Evolutionary conservation across 306 rosid species (phyloP), one percentile per base, ranked within the genome.

Genomic region (Cucumis melo): DNA sequence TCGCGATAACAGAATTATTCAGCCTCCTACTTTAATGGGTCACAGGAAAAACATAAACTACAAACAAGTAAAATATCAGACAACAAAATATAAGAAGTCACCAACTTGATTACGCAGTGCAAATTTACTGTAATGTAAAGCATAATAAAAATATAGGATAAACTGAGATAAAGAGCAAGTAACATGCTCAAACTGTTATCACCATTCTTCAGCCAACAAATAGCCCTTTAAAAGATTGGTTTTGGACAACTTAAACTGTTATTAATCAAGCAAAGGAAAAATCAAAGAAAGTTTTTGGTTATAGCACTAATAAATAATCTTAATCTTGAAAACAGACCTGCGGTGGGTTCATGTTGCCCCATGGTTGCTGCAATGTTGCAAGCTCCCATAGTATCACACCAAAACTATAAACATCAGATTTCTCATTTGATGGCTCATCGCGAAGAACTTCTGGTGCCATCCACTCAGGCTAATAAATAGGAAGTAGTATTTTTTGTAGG

Each of bases 391-490:
- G 83, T 76, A 94, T 94, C 74, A 94, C 86, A 75, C 97, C 99
- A 79, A 90, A 94, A 81, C 99, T 94, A 84, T 94, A 94, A 79
- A 94, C 84, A 81, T 94, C 99, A 13, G 96, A 92, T 83, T 92
- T 94, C 86, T 94, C 99, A 85, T 94, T 87, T 82, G 99, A 92
- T 27, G 91, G 99, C 81, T 92, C 99, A 61, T 94, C 96, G 38
- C 99, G 95, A 77, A 94, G 96, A 85, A 94, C 97, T 88, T 92
- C 97, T 13, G 97, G 97, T 73, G 99, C 97, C 97, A 94, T 90
- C 97, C 99, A 94, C 81, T 92, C 99, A 41, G 99, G 86, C 89
- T 86, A 51, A 77, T 23, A 75, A 76, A 77, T 76, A 77, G 76
- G 66, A 82, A 81, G 76, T 71, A 48, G 39, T 48, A 48, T 48